Percentiles rank a stretch among this genome's conserved stretches.
phyloP scores from a whole-genome alignment of 345 rosid species.

The Balakata baccata region DNA sequence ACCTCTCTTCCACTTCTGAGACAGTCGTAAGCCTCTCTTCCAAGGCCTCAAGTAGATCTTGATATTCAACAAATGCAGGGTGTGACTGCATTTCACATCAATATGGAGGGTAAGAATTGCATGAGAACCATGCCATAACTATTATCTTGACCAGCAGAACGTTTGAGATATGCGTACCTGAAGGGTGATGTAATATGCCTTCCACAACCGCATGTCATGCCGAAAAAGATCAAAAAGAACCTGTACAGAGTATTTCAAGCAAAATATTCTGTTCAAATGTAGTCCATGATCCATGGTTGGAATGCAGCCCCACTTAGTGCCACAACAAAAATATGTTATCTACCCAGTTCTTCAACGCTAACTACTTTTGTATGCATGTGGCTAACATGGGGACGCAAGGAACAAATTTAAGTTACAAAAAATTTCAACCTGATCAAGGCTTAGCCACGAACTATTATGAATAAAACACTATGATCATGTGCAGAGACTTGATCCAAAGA shows the following conservation, averaged over 20 bases:
- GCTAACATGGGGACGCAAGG: neutral
- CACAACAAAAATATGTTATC: neutral
- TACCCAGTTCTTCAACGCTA: neutral
- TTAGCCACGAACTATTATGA: neutral
- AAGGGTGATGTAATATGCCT: slow-evolving; percentile 76
- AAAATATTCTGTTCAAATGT: neutral
- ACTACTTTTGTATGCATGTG: neutral
- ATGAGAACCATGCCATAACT: neutral
- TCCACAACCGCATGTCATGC: slow-evolving; percentile 73
- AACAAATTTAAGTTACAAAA: slow-evolving; percentile 1
- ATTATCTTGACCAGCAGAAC: neutral
- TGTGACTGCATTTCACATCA: slow-evolving; percentile 47
- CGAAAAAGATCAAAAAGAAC: slow-evolving; percentile 86
- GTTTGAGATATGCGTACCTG: slow-evolving; percentile 7
- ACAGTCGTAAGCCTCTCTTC: slow-evolving; percentile 54
- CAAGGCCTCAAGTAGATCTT: slow-evolving; percentile 61
- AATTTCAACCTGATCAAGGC: neutral
- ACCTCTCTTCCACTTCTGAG: slow-evolving; percentile 30
- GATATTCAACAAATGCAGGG: slow-evolving; percentile 61
- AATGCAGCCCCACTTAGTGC: neutral
- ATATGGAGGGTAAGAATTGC: slow-evolving; percentile 5
- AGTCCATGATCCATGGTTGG: neutral
- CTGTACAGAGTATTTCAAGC: slow-evolving; percentile 28
- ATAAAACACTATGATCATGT: neutral
- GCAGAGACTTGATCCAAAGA: neutral